A percentile compares a stretch with the other conserved stretches of the same genome.
phyloP scores from a whole-genome alignment of 768 basidiomycete genomes.

The Leccinum longicurvipes region DNA sequence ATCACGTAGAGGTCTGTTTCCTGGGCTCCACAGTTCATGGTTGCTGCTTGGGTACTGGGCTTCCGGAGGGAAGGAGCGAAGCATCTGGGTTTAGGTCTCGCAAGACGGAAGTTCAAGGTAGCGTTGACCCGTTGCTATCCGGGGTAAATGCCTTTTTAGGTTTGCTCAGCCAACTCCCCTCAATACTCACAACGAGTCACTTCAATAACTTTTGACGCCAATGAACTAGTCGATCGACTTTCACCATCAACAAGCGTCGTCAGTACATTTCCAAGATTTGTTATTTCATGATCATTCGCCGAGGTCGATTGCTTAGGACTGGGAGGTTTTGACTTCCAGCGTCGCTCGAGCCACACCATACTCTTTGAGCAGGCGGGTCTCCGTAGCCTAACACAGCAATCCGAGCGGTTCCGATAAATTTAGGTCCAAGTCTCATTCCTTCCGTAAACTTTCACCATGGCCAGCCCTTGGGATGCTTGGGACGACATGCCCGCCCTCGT shows the following conservation, averaged over 20 bases:
- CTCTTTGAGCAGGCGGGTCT: neutral
- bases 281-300: neutral
- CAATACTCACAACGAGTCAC: conserved; percentile 3
- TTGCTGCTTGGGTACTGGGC: neutral
- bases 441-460: conserved; percentile 12
- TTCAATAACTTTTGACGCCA: neutral
- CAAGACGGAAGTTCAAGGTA: neutral
- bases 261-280: neutral
- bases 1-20: neutral
- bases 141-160: conserved; percentile 10
- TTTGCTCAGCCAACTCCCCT: neutral
- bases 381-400: conserved; percentile 17
- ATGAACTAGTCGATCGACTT: neutral
- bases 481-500: conserved; percentile 28
- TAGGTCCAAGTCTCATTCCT: neutral
- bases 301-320: neutral
- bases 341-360: neutral
- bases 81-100: neutral
- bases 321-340: neutral
- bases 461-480: conserved; percentile 11
- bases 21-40: neutral
- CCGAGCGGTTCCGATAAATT: conserved; percentile 18
- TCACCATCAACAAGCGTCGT: neutral
- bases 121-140: neutral
- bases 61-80: neutral